phyloP scores from a whole-genome alignment of 2,329 filamentous ascomycete genomes.

The Trichoderma hamatum region DNA sequence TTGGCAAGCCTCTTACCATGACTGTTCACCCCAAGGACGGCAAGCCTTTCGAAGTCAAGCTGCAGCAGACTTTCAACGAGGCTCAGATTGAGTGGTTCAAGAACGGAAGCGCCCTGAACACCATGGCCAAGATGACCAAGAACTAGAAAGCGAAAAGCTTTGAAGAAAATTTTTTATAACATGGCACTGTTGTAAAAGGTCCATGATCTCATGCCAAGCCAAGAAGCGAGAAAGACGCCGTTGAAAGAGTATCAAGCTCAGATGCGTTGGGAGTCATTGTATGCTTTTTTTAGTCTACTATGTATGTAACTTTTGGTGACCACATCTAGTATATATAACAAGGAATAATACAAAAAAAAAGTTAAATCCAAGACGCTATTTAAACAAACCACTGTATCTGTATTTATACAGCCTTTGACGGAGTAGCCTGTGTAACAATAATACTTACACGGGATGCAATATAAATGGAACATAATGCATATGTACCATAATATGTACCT shows the following conservation, averaged over 20 bases:
- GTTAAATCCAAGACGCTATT: background rate
- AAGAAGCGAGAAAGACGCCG: background rate
- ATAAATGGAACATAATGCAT: background rate
- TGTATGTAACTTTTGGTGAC: slow-evolving; percentile 22
- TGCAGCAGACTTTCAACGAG: slow-evolving; percentile 97
- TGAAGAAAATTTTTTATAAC: background rate
- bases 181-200: background rate
- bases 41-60: slow-evolving; percentile 75
- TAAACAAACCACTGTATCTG: background rate
- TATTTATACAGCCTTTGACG: background rate
- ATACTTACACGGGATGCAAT: background rate
- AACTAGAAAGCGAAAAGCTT: slow-evolving; percentile 36
- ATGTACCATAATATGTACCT: background rate
- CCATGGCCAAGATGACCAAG: slow-evolving; percentile 77
- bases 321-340: slow-evolving; percentile 26
- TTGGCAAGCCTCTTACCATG: slow-evolving; percentile 92
- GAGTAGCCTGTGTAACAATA: background rate
- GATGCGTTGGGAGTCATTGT: slow-evolving; percentile 13
- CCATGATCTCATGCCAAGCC: background rate
- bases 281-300: slow-evolving; percentile 9
- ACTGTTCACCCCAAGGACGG: slow-evolving; percentile 90
- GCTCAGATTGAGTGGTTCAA: slow-evolving; percentile 99
- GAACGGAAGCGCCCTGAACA: slow-evolving; percentile 96
- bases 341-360: slow-evolving; percentile 10
- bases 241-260: background rate